These are phyloP conservation scores for Gryganskiella cystojenkinii DNA, from an alignment of 192 early-diverging fungal species.

Conservation along the genomic window DNA sequence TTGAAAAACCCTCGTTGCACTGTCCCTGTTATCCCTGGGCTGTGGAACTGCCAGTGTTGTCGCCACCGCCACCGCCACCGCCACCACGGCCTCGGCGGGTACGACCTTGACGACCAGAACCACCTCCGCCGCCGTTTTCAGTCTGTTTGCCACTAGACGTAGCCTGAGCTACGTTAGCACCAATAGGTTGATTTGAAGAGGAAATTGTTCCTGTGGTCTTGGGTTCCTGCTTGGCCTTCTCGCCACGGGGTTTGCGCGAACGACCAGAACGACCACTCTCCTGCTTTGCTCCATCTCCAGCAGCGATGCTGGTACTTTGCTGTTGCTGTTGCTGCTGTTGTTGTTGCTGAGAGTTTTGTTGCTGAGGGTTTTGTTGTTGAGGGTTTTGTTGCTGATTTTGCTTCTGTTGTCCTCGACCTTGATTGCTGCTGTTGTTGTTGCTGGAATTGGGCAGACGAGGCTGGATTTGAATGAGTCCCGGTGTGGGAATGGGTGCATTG, in stretches of 20 bases:
- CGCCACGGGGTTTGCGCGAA: neutral
- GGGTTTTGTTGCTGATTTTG: neutral
- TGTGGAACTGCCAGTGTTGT: neutral
- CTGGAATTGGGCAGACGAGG: neutral
- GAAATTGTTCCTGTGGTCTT: neutral
- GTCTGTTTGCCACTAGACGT: slow-evolving; percentile 13
- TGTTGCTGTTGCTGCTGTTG: neutral
- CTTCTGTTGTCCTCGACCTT: too few relatives aligned
- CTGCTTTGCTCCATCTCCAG: neutral
- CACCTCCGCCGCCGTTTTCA: slow-evolving; percentile 16
- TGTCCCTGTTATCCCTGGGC: slow-evolving; percentile 14
- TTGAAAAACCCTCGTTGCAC: neutral
- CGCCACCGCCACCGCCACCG: slow-evolving; percentile 13
- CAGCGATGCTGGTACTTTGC: neutral
- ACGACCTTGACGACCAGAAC: slow-evolving; percentile 12
- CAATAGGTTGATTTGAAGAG: neutral
- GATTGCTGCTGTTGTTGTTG: slow-evolving; percentile 3
- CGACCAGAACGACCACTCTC: neutral
- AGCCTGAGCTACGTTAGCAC: neutral
- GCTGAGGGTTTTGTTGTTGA: neutral
- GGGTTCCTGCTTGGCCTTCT: neutral
- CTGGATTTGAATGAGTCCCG: too few relatives aligned
- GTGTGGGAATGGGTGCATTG: too few relatives aligned
- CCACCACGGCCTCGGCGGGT: slow-evolving; percentile 27
- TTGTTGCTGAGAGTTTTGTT: neutral